Evolutionary conservation across 2,329 filamentous ascomycete species (phyloP).

Genomic region (Diaporthe ilicicola): DNA sequence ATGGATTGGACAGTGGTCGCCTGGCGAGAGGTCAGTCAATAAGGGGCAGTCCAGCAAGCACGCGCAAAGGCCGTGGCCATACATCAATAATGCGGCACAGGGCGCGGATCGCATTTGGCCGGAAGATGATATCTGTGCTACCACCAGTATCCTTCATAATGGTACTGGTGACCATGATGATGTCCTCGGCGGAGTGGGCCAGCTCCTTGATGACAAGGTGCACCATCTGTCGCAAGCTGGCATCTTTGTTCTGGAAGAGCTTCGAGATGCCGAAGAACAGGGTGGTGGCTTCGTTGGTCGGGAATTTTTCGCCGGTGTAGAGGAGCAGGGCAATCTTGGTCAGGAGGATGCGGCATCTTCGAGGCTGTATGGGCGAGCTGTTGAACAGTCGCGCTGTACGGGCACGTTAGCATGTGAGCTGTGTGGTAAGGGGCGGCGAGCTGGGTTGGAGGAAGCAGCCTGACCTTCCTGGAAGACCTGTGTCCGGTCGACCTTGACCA

Average conservation of each 20-base stretch:
- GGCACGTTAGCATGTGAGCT: slow-evolving; percentile 44
- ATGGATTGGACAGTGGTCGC: slow-evolving; percentile 96
- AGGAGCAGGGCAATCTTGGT: slow-evolving; percentile 97
- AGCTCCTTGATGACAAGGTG: slow-evolving; percentile 98
- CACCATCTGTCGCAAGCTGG: slow-evolving; percentile 97
- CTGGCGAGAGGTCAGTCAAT: slow-evolving; percentile 52
- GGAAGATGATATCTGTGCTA: slow-evolving; percentile 90
- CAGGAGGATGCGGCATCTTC: slow-evolving; percentile 95
- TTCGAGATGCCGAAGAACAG: slow-evolving; percentile 99
- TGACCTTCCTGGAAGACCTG: slow-evolving; percentile 98
- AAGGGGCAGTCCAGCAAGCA: slow-evolving; percentile 7
- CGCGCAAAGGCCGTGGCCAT: slow-evolving; percentile 55
- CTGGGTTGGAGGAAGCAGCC: slow-evolving; percentile 38
- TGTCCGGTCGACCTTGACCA: slow-evolving; percentile 97
- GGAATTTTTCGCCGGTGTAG: slow-evolving; percentile 97
- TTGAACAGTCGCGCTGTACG: slow-evolving; percentile 92
- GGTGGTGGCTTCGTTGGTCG: slow-evolving; percentile 94
- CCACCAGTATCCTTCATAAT: slow-evolving; percentile 99
- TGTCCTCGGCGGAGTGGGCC: slow-evolving; percentile 93
- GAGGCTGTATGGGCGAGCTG: slow-evolving; percentile 93
- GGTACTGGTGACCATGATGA: slow-evolving; percentile 99
- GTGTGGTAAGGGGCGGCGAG: slow-evolving; percentile 34
- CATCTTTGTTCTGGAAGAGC: slow-evolving; percentile 99
- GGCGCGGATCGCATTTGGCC: slow-evolving; percentile 94
- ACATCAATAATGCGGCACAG: slow-evolving; percentile 97